Percentiles rank a stretch among this genome's conserved stretches.
phyloP scores from a whole-genome alignment of 2,329 filamentous ascomycete species.

The Immersiporthe knoxdaviesiana region DNA sequence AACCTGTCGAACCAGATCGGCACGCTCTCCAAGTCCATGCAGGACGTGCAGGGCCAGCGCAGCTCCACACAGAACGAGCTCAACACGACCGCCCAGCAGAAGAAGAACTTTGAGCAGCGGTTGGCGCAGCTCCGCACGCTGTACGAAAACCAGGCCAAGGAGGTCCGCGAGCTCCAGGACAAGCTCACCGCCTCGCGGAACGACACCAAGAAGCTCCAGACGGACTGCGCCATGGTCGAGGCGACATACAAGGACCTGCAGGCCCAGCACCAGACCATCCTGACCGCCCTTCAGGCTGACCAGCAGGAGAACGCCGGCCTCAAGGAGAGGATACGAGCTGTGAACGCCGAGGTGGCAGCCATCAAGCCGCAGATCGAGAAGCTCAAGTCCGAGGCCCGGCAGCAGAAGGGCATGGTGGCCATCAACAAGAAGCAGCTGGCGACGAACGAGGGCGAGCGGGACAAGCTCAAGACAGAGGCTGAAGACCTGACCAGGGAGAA shows the following conservation, averaged over 20 bases:
- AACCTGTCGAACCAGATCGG: constrained; percentile 96
- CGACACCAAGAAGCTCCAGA: constrained; percentile 82
- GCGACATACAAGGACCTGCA: constrained; percentile 80
- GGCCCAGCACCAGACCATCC: constrained; percentile 77
- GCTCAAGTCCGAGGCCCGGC: constrained; percentile 85
- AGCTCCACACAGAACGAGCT: constrained; percentile 79
- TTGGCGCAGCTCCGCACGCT: constrained; percentile 82
- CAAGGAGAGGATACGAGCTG: constrained; percentile 83
- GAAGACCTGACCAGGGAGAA: constrained; percentile 67
- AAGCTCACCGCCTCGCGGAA: constrained; percentile 74
- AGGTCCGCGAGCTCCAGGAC: constrained; percentile 83
- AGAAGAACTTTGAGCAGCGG: constrained; percentile 89
- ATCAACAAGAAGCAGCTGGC: constrained; percentile 98
- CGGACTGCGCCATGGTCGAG: constrained; percentile 82
- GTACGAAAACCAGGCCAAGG: constrained; percentile 92
- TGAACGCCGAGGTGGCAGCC: constrained; percentile 81
- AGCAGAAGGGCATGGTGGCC: constrained; percentile 93
- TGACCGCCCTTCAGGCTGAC: constrained; percentile 77
- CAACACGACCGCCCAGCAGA: constrained; percentile 80
- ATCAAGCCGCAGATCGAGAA: constrained; percentile 93
- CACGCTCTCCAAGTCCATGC: constrained; percentile 89
- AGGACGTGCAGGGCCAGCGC: constrained; percentile 85
- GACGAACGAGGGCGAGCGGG: constrained; percentile 85
- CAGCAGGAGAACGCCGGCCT: constrained; percentile 84
- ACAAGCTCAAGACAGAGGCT: constrained; percentile 82